Percentiles rank a stretch among this genome's conserved stretches.
These are phyloP conservation scores for Quercus phellos DNA, from an alignment of 331 rosid genomes.

Conservation along the genomic window DNA sequence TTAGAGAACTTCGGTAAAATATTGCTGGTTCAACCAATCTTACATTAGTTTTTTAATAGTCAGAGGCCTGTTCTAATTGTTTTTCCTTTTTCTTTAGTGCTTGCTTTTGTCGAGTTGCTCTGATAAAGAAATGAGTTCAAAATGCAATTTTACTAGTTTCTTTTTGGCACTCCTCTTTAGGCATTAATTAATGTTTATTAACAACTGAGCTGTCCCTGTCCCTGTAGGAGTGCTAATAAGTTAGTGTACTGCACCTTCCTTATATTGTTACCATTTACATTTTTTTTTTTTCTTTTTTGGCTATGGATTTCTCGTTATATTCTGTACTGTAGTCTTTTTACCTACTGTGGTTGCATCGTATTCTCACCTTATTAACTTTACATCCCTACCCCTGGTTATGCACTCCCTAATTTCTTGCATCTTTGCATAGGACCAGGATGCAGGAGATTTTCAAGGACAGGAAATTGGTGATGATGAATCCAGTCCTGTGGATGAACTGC, in stretches of 20 bases:
- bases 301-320: not conserved
- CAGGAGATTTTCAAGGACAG: slow-evolving; percentile 46
- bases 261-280: not conserved
- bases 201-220: not conserved
- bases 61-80: too few relatives aligned
- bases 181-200: not conserved
- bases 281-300: not conserved
- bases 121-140: too few relatives aligned
- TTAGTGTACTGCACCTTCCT: not conserved
- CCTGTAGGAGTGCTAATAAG: not conserved
- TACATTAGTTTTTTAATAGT: too few relatives aligned
- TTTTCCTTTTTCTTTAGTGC: too few relatives aligned
- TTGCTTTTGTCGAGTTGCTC: too few relatives aligned
- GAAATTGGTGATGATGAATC: slow-evolving; percentile 50
- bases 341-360: not conserved
- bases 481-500: slow-evolving; percentile 48
- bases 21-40: too few relatives aligned
- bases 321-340: not conserved
- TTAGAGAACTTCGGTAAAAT: too few relatives aligned
- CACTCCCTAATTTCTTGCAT: slow-evolving; percentile 4
- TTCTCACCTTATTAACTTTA: not conserved
- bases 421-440: slow-evolving; percentile 54
- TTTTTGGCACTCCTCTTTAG: not conserved
- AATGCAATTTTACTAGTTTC: not conserved
- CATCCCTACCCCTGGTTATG: not conserved